Evolutionary conservation across 192 early-diverging fungal species (phyloP).

Genomic region (Gonapodya prolifera): DNA sequence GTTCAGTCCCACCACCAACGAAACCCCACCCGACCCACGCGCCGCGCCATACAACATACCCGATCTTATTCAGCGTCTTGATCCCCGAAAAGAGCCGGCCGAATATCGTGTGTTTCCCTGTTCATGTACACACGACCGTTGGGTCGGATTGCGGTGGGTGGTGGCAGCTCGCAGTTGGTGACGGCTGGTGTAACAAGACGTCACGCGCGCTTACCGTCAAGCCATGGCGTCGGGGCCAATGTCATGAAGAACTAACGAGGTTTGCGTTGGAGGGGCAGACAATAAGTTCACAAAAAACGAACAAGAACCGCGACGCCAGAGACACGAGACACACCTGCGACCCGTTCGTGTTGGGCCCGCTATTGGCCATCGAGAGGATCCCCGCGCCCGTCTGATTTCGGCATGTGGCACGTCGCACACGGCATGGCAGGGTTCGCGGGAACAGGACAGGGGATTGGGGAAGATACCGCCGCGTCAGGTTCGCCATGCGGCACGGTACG

Average conservation of each 20-base stretch:
- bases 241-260: constrained; percentile 72
- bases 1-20: no score
- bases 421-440: neutral
- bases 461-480: no score
- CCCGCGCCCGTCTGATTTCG: constrained; percentile 66
- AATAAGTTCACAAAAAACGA: constrained; percentile 7
- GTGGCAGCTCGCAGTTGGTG: constrained; percentile 1
- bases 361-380: constrained; percentile 82
- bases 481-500: no score
- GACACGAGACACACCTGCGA: constrained; percentile 43
- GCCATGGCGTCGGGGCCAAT: constrained; percentile 78
- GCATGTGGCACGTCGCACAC: no score
- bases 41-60: constrained; percentile 40
- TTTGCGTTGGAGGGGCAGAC: neutral
- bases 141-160: constrained; percentile 54
- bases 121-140: constrained; percentile 44
- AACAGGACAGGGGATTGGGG: neutral
- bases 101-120: constrained; percentile 77
- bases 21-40: no score
- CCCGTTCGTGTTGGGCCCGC: constrained; percentile 50
- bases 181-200: neutral
- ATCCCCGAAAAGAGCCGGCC: constrained; percentile 72
- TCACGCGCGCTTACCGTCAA: constrained; percentile 44
- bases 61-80: constrained; percentile 69
- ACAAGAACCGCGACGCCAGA: neutral